phyloP scores from a whole-genome alignment of 306 rosid species.

The Datisca glomerata region DNA sequence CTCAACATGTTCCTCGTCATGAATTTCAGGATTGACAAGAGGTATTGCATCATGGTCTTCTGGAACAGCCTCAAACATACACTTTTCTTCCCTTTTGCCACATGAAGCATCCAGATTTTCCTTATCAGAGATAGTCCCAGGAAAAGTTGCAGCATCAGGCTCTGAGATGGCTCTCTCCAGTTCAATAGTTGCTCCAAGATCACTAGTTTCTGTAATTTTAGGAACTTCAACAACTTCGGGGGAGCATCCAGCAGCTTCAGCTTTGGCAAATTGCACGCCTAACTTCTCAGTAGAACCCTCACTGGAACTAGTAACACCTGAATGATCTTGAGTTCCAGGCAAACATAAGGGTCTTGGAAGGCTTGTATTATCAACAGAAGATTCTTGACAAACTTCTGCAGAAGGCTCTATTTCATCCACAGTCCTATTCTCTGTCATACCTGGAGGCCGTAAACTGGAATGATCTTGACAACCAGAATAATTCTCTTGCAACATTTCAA shows the following conservation, averaged over 20 bases:
- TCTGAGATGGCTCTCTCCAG: constrained; percentile 1
- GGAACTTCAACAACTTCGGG: constrained; percentile 12
- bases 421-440: not conserved
- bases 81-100: constrained; percentile 2
- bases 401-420: not conserved
- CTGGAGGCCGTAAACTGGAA: constrained; percentile 2
- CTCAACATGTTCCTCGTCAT: constrained; percentile 8
- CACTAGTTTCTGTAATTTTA: constrained; percentile 2
- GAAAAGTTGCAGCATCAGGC: not conserved
- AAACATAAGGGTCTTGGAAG: not conserved
- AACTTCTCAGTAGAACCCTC: constrained; percentile 1
- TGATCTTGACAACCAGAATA: not conserved
- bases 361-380: constrained; percentile 10
- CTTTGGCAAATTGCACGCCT: constrained; percentile 5
- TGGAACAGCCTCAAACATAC: constrained; percentile 2
- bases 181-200: constrained; percentile 9
- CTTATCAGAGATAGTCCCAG: constrained; percentile 4
- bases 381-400: constrained; percentile 6
- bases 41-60: constrained; percentile 11
- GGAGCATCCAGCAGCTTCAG: constrained; percentile 15
- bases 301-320: constrained; percentile 2
- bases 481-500: not conserved
- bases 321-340: constrained; percentile 7
- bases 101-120: constrained; percentile 4
- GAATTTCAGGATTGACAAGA: constrained; percentile 4